A percentile compares a stretch with the other conserved stretches of the same genome.
Conservation (phyloP, 2,329 filamentous ascomycete genomes). For the Aspergillus ochraceus region DNA sequence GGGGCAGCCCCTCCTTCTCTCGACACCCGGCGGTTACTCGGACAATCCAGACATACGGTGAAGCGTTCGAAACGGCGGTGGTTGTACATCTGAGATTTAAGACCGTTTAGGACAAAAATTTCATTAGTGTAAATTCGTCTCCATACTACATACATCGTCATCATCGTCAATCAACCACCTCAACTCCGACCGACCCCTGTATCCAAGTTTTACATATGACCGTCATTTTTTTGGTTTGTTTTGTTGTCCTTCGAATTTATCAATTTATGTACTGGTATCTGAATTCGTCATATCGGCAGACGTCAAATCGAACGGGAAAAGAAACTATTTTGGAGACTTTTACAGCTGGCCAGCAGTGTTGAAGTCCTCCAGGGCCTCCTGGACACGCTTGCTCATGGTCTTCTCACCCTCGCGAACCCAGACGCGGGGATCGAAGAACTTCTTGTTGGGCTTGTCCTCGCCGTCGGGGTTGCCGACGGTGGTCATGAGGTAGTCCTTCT, state of each 20-base stretch:
- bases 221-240: neutral
- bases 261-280: slow-evolving; percentile 23
- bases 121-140: slow-evolving; percentile 13
- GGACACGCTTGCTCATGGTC: slow-evolving; percentile 82
- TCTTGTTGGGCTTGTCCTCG: slow-evolving; percentile 99
- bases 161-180: slow-evolving; percentile 2
- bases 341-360: slow-evolving; percentile 79
- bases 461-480: slow-evolving; percentile 95
- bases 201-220: slow-evolving; percentile 2
- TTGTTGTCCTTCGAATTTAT: slow-evolving; percentile 5
- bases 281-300: slow-evolving; percentile 18
- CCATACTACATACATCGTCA: slow-evolving; percentile 12
- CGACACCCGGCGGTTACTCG: neutral
- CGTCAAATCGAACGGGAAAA: slow-evolving; percentile 8
- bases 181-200: slow-evolving; percentile 5
- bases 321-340: slow-evolving; percentile 28
- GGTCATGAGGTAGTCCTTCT: slow-evolving; percentile 88
- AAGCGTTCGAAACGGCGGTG: neutral
- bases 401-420: slow-evolving; percentile 95
- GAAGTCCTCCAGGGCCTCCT: slow-evolving; percentile 86
- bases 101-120: neutral
- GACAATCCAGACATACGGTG: neutral
- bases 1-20: neutral
- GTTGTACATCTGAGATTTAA: neutral
- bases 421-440: slow-evolving; percentile 84